A percentile compares a stretch with the other conserved stretches of the same genome.
Evolutionary conservation across 495 filamentous ascomycete genomes (phyloP).

Genomic region (Oleoguttula mirabilis): DNA sequence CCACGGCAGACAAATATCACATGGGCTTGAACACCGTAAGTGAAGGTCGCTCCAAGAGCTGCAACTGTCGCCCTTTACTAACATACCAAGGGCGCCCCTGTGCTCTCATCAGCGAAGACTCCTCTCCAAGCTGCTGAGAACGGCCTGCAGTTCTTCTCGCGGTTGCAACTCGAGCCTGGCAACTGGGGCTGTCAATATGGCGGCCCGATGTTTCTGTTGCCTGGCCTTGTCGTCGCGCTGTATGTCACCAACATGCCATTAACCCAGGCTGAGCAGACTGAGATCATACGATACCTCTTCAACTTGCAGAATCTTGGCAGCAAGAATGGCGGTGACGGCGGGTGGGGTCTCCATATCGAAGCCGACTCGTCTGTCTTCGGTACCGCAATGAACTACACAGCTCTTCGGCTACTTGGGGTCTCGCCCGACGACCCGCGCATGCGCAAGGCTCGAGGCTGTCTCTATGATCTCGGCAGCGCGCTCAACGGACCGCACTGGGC

Average conservation of each 20-base stretch:
- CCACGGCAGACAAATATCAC: conserved; percentile 68
- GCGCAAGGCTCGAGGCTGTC: conserved; percentile 69
- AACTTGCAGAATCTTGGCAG: conserved; percentile 67
- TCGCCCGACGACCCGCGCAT: conserved; percentile 73
- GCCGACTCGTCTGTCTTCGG: conserved; percentile 89
- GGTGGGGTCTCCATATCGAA: conserved; percentile 95
- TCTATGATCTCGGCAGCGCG: conserved; percentile 81
- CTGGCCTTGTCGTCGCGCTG: conserved; percentile 74
- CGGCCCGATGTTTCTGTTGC: conserved; percentile 76
- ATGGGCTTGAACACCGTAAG: conserved; percentile 58
- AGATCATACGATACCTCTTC: conserved; percentile 90
- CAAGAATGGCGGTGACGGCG: conserved; percentile 68
- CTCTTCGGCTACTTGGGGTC: conserved; percentile 76
- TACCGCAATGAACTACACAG: conserved; percentile 80
- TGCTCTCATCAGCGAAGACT: conserved; percentile 57
- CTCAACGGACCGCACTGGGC: conserved; percentile 83
- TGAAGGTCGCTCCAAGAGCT: not conserved
- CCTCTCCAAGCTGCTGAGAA: conserved; percentile 70
- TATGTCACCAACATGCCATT: conserved; percentile 85
- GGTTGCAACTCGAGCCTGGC: conserved; percentile 74
- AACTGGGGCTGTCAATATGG: conserved; percentile 98
- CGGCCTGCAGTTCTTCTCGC: conserved; percentile 77
- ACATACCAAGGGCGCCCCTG: conserved; percentile 25
- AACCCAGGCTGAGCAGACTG: conserved; percentile 64
- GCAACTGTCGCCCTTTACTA: not conserved